phyloP scores from a whole-genome alignment of 345 rosid species.

The Corchorus capsularis region DNA sequence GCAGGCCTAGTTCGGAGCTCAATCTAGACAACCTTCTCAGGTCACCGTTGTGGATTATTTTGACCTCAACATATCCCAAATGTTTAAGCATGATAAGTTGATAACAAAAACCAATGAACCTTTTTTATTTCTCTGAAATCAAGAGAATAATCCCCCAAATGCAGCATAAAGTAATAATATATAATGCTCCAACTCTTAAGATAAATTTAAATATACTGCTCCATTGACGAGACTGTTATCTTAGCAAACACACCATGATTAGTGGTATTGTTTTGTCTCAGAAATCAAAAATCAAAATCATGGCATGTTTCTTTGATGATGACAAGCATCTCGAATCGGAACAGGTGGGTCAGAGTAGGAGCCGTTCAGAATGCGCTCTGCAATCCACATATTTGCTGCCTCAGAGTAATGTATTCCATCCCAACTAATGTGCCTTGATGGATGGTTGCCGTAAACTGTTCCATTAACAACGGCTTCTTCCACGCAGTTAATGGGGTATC shows the following conservation, averaged over 20 bases:
- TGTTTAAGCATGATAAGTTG: too few species aligned
- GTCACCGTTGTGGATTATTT: too few species aligned
- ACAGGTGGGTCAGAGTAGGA: conserved; percentile 47
- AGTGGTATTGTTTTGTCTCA: neutral
- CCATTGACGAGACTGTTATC: neutral
- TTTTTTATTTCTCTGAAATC: too few species aligned
- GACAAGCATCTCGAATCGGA: conserved; percentile 33
- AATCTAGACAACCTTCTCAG: too few species aligned
- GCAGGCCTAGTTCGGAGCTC: too few species aligned
- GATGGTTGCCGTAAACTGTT: conserved; percentile 61
- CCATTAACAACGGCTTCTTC: conserved; percentile 60
- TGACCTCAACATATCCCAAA: too few species aligned
- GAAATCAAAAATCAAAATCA: too few species aligned
- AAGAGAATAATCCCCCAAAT: neutral
- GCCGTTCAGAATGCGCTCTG: conserved; percentile 47
- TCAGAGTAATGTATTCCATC: conserved; percentile 75
- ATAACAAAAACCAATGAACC: too few species aligned
- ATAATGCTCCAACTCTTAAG: neutral
- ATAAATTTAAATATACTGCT: too few species aligned
- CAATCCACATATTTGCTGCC: conserved; percentile 60
- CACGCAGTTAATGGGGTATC: conserved; percentile 66
- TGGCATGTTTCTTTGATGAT: conserved; percentile 9
- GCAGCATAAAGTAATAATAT: neutral
- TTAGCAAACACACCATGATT: conserved; percentile 3
- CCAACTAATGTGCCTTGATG: conserved; percentile 65